Conservation (phyloP, 148 eudicot genomes). For the Tetragonia tetragonoides region DNA sequence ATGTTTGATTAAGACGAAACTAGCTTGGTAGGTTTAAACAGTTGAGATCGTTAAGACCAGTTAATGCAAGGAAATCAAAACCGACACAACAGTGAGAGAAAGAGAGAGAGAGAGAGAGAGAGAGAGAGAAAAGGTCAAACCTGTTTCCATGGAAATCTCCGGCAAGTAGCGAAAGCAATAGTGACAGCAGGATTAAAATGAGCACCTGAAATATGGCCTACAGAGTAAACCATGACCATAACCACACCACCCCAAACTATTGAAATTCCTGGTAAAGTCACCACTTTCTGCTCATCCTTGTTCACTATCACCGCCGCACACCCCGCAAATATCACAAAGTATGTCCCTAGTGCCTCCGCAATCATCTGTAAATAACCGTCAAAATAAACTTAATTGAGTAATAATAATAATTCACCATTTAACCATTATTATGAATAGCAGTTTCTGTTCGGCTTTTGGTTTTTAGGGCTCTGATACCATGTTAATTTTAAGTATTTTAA, state of each 20-base stretch:
- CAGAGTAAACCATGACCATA: constrained; percentile 88
- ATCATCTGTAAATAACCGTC: constrained; percentile 77
- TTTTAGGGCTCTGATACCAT: too few species aligned
- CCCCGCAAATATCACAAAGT: constrained; percentile 86
- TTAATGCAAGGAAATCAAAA: too few species aligned
- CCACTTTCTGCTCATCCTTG: constrained; percentile 39
- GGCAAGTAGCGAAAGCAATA: constrained; percentile 79
- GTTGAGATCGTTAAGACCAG: constrained; percentile 23
- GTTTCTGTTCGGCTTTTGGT: too few species aligned
- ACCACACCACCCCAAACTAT: constrained; percentile 88
- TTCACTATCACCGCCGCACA: constrained; percentile 71
- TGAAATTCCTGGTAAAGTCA: constrained; percentile 65
- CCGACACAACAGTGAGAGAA: neutral
- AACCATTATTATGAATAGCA: too few species aligned
- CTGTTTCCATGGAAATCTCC: constrained; percentile 94
- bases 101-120: too few species aligned
- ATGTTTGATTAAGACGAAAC: neutral
- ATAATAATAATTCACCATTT: too few species aligned
- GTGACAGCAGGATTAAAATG: constrained; percentile 98
- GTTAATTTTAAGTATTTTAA: too few species aligned
- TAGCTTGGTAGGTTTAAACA: constrained; percentile 16
- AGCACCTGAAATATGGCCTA: constrained; percentile 95
- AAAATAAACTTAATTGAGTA: too few species aligned
- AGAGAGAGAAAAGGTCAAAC: constrained; percentile 22
- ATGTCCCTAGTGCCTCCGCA: constrained; percentile 81